Conservation (phyloP, 805 yeast genomes). For the Wickerhamomyces bisporus region DNA sequence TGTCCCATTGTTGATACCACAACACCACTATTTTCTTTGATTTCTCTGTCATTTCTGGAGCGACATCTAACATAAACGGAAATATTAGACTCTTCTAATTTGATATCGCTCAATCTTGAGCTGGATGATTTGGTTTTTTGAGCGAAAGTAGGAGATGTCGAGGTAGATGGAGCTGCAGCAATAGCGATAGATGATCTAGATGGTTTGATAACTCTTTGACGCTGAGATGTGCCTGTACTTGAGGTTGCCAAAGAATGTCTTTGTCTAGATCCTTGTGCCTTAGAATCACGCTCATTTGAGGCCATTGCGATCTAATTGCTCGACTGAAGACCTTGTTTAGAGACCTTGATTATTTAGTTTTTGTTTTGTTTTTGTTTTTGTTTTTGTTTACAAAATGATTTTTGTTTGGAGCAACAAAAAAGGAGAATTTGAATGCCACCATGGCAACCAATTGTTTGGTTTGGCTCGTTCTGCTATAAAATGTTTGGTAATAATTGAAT, state of each 20-base stretch:
- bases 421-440: too few relatives aligned
- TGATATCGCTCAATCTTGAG: slow-evolving; percentile 10
- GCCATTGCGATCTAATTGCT: neutral
- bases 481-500: too few relatives aligned
- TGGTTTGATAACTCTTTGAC: neutral
- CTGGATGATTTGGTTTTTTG: slow-evolving; percentile 21
- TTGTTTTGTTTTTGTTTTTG: neutral
- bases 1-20: slow-evolving; percentile 46
- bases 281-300: neutral
- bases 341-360: too few relatives aligned
- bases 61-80: slow-evolving; percentile 55
- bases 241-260: slow-evolving; percentile 7
- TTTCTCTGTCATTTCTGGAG: slow-evolving; percentile 49
- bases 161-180: slow-evolving; percentile 15
- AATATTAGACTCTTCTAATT: slow-evolving; percentile 33
- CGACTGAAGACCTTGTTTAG: too few relatives aligned
- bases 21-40: slow-evolving; percentile 49
- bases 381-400: slow-evolving; percentile 4
- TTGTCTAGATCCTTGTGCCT: neutral
- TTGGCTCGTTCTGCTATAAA: too few relatives aligned
- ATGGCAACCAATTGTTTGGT: slow-evolving; percentile 1
- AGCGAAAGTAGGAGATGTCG: slow-evolving; percentile 5
- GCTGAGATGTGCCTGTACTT: neutral
- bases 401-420: neutral
- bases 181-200: slow-evolving; percentile 2